Evolutionary conservation across 805 yeast species (phyloP).

Genomic region (Zygosaccharomyces pseudorouxii): DNA sequence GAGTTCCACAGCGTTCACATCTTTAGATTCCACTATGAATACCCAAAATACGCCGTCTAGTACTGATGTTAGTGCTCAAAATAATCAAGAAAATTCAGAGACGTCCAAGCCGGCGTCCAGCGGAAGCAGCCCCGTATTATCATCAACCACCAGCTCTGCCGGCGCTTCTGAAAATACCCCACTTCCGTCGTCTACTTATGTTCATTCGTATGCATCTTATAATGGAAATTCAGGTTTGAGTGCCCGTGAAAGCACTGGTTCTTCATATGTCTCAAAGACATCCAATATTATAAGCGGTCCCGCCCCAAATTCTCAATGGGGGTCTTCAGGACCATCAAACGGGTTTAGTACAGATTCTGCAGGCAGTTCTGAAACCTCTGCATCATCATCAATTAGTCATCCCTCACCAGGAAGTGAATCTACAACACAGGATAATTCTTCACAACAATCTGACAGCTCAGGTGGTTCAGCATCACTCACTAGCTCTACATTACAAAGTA

Average conservation of each 20-base stretch:
- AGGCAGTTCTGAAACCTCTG: slow-evolving; percentile 8
- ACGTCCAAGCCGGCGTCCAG: background rate
- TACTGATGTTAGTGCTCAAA: background rate
- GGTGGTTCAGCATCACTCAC: no score
- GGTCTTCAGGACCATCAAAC: background rate
- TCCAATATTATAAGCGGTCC: background rate
- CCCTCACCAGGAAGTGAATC: slow-evolving; percentile 16
- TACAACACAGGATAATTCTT: slow-evolving; percentile 17
- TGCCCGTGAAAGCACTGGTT: background rate
- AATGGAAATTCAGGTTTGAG: background rate
- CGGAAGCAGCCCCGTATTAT: background rate
- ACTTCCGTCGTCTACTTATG: background rate
- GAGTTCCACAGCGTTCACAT: background rate
- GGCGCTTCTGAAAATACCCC: background rate
- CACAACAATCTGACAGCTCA: no score
- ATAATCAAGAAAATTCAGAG: background rate
- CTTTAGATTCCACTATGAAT: background rate
- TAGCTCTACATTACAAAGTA: background rate
- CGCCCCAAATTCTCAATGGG: background rate
- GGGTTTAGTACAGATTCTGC: background rate
- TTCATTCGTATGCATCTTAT: no score
- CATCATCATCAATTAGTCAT: slow-evolving; percentile 4
- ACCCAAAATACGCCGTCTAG: background rate
- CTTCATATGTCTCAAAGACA: background rate
- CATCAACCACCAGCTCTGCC: background rate